Conservation (phyloP, 768 basidiomycete species). For the Cyathus striatus region DNA sequence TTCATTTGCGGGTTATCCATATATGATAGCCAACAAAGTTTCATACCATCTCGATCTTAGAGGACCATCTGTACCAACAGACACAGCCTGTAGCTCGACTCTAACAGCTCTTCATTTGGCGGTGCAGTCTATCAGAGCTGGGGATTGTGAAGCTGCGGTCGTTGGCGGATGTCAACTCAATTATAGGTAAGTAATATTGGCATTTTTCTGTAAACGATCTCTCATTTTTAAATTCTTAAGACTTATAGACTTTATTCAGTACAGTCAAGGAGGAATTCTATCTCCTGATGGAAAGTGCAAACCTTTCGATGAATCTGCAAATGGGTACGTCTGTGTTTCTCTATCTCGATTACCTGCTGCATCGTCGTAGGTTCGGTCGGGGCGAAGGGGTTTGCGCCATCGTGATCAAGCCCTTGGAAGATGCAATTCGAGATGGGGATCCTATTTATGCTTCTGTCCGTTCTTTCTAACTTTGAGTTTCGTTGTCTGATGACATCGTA, state of each 20-base stretch:
- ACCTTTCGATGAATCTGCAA: conserved; percentile 32
- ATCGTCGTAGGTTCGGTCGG: conserved; percentile 19
- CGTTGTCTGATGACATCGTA: not conserved
- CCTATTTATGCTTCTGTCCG: conserved; percentile 21
- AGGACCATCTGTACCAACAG: conserved; percentile 45
- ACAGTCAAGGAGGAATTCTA: conserved; percentile 21
- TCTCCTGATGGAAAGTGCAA: conserved; percentile 32
- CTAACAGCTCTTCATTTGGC: conserved; percentile 44
- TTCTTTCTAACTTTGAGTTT: conserved; percentile 17
- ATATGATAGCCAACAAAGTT: conserved; percentile 33
- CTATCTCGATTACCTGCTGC: not conserved
- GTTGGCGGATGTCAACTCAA: conserved; percentile 41
- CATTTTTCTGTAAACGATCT: not conserved
- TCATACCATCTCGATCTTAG: conserved; percentile 34
- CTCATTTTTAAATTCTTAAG: not conserved
- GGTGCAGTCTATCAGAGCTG: conserved; percentile 33
- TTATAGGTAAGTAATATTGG: conserved; percentile 21
- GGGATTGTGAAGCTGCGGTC: conserved; percentile 44
- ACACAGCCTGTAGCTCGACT: conserved; percentile 47
- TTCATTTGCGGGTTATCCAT: conserved; percentile 25
- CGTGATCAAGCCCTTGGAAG: conserved; percentile 28
- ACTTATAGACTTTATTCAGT: not conserved
- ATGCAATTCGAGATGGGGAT: conserved; percentile 24
- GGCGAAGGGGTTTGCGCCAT: conserved; percentile 27
- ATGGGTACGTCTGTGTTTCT: conserved; percentile 22